A percentile compares a stretch with the other conserved stretches of the same genome.
Evolutionary conservation across 2,329 filamentous ascomycete species (phyloP).

Genomic region (Alternaria triticina): DNA sequence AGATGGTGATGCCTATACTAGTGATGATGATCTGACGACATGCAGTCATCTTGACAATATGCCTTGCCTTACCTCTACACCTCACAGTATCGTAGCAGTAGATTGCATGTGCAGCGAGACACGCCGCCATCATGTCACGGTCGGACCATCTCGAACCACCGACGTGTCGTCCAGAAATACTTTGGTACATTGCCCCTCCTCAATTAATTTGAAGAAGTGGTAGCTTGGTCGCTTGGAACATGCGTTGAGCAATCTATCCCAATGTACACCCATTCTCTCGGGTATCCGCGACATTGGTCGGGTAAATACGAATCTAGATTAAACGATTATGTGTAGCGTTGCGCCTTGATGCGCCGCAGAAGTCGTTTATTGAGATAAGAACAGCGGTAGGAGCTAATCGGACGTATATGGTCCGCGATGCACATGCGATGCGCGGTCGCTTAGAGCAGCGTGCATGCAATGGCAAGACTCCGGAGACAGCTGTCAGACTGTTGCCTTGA

Average conservation of each 20-base stretch:
- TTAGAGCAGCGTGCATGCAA: constrained; percentile 1
- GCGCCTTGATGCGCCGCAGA: neutral
- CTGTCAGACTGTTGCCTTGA: constrained; percentile 2
- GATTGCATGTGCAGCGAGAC: neutral
- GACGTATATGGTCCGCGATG: neutral
- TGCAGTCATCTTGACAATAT: constrained; percentile 11
- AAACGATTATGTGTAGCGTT: constrained; percentile 2
- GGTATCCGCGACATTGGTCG: constrained; percentile 3
- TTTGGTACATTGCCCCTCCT: constrained; percentile 3
- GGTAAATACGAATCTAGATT: constrained; percentile 11
- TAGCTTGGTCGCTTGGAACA: neutral
- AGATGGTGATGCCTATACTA: neutral
- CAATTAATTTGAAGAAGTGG: constrained; percentile 3
- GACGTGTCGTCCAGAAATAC: constrained; percentile 4
- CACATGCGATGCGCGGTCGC: constrained; percentile 15
- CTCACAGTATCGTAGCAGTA: neutral
- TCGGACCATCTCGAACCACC: neutral
- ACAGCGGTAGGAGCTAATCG: constrained; percentile 1
- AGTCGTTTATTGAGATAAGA: constrained; percentile 6
- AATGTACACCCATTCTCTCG: neutral
- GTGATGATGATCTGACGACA: constrained; percentile 6
- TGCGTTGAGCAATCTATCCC: neutral
- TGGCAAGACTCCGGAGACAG: neutral
- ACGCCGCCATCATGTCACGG: neutral
- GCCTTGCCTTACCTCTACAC: neutral